These are phyloP conservation scores for Posidonia oceanica DNA, from an alignment of 116 monocot genomes.

Conservation along the genomic window DNA sequence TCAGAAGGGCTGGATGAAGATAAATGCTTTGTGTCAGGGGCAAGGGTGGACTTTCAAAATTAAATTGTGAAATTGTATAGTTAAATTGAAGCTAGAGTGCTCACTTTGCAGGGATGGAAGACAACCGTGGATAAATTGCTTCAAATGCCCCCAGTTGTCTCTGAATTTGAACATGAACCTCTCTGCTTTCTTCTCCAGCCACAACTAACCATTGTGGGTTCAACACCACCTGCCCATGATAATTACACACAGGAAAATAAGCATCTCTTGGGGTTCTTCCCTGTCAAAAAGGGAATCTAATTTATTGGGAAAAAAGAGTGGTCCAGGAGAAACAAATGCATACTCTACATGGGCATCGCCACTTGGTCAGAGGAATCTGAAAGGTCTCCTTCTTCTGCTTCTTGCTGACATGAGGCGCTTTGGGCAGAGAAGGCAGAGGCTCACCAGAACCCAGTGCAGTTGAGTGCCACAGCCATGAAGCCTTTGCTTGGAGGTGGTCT, in stretches of 20 bases:
- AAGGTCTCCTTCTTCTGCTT: conserved; percentile 29
- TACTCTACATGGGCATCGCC: conserved; percentile 64
- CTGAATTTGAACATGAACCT: conserved; percentile 35
- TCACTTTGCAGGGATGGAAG: conserved; percentile 82
- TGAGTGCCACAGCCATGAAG: conserved; percentile 55
- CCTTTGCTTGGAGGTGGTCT: conserved; percentile 80
- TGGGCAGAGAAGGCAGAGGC: conserved; percentile 73
- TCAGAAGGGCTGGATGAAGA: conserved; percentile 45
- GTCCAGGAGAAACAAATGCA: not conserved
- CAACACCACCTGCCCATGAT: conserved; percentile 27
- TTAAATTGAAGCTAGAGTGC: not conserved
- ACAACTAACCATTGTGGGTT: conserved; percentile 73
- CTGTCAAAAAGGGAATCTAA: not conserved
- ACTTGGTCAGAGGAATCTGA: conserved; percentile 54
- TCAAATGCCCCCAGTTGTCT: conserved; percentile 60
- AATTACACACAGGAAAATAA: not conserved
- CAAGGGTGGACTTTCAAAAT: not conserved
- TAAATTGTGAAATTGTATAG: not conserved
- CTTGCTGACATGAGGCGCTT: conserved; percentile 11
- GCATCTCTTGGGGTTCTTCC: not conserved
- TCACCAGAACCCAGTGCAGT: conserved; percentile 34
- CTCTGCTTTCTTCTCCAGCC: conserved; percentile 81
- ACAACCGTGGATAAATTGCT: conserved; percentile 75
- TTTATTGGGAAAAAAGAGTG: not conserved
- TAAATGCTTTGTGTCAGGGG: not conserved